Evolutionary conservation across 495 filamentous ascomycete genomes (phyloP), one percentile per base, ranked within the genome.

Genomic region (Rostrohypoxylon terebratum): DNA sequence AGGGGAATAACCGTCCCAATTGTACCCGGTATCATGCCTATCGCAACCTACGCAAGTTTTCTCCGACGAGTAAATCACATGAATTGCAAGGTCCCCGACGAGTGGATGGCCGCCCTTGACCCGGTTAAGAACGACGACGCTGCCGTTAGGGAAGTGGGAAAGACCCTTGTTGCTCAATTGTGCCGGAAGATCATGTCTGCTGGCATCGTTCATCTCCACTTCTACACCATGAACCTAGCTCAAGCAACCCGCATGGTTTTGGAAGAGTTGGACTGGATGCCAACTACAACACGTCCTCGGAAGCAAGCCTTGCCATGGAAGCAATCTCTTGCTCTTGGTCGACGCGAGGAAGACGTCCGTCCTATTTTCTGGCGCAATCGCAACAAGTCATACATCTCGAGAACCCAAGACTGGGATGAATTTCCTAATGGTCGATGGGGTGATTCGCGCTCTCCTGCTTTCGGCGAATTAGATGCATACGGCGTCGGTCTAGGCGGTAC

Each of bases 351-450:
- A 82, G 97, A 98, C 77, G 96, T 99, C 48, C 94, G 96, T 48
- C 96, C 96, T 5, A 97, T 99, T 75, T 99, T 98, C 87, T 99
- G 96, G 96, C 90, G 94, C 66, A 97, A 98, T 82, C 90, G 96
- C 23, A 95, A 98, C 77, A 92, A 94, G 61, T 97, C 94, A 1
- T 99, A 99, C 75, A 90, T 99, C 31, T 90, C 90, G 38, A 93
- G 96, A 58, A 99, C 96, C 4, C 94, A 98, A 77, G 94, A 97
- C 71, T 99, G 96, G 96, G 96, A 99, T 73, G 96, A 99, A 77
- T 99, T 97, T 75, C 96, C 96, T 48, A 99, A 99, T 83, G 96
- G 96, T 38, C 92, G 96, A 79, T 99, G 96, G 96, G 97, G 96
- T 79, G 96, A 99, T 81, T 93, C 94, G 36, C 88, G 96, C 59